These are phyloP conservation scores for Massariosphaeria phaeospora DNA, from an alignment of 495 filamentous ascomycete species.

Conservation along the genomic window DNA sequence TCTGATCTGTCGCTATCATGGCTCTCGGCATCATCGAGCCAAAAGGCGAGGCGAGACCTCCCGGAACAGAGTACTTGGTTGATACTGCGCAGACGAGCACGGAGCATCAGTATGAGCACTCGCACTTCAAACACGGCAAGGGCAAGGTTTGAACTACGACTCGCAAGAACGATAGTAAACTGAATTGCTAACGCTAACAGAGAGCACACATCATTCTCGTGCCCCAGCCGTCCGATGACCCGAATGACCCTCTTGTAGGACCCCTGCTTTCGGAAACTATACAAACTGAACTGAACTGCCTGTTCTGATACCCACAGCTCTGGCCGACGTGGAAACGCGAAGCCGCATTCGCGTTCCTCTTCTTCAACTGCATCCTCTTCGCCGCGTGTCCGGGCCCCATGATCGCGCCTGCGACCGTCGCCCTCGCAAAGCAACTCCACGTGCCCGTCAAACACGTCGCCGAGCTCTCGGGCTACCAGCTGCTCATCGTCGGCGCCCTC, in stretches of 20 bases:
- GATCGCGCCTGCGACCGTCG: slow-evolving; percentile 23
- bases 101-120: slow-evolving; percentile 16
- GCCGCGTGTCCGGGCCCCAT: slow-evolving; percentile 20
- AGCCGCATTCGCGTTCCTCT: slow-evolving; percentile 18
- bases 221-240: slow-evolving; percentile 19
- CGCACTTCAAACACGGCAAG: slow-evolving; percentile 17
- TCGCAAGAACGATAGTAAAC: background rate
- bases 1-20: background rate
- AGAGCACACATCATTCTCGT: slow-evolving; percentile 16
- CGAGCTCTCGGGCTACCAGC: slow-evolving; percentile 20
- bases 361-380: slow-evolving; percentile 27
- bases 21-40: slow-evolving; percentile 21
- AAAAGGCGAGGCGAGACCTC: slow-evolving; percentile 2
- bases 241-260: slow-evolving; percentile 21
- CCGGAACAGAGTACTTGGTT: slow-evolving; percentile 17
- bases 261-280: background rate
- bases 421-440: slow-evolving; percentile 9
- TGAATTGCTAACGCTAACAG: too few species aligned
- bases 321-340: slow-evolving; percentile 26
- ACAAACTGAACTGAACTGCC: background rate
- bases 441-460: slow-evolving; percentile 14
- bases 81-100: slow-evolving; percentile 8
- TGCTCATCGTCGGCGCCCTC: slow-evolving; percentile 18
- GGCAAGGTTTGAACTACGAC: slow-evolving; percentile 3
- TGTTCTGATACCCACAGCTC: slow-evolving; percentile 1